Evolutionary conservation across 202 grass and related monocot genomes (phyloP).

Genomic region (Elaeis oleifera): DNA sequence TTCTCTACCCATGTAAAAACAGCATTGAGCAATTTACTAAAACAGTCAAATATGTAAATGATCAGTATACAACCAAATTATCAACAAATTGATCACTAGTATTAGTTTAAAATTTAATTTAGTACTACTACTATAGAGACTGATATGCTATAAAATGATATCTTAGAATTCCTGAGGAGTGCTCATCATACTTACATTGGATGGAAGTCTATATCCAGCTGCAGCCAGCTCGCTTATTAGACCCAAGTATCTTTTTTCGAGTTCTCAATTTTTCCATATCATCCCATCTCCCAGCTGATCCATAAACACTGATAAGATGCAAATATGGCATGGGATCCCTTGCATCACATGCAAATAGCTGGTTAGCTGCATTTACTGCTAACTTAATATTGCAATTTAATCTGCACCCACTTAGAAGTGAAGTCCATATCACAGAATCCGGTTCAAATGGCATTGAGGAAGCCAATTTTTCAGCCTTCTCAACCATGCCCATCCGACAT

Average conservation of each 20-base stretch:
- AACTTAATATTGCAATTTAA: conserved; percentile 31
- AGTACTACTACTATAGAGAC: no score
- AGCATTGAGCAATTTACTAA: no score
- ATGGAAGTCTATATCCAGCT: conserved; percentile 41
- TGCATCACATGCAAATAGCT: conserved; percentile 33
- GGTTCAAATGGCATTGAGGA: conserved; percentile 60
- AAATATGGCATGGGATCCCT: conserved; percentile 41
- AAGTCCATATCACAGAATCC: conserved; percentile 58
- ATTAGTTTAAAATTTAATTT: no score
- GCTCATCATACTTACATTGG: not conserved
- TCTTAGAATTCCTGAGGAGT: no score
- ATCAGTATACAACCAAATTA: no score
- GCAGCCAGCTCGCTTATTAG: conserved; percentile 27
- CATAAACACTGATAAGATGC: conserved; percentile 44
- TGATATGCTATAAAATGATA: no score
- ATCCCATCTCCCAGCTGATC: conserved; percentile 27
- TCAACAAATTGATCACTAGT: no score
- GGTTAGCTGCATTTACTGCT: conserved; percentile 41
- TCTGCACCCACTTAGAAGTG: conserved; percentile 45
- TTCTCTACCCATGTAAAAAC: no score
- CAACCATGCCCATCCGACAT: conserved; percentile 37
- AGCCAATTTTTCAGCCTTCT: conserved; percentile 42
- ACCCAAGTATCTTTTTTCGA: conserved; percentile 27
- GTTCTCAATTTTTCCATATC: conserved; percentile 32
- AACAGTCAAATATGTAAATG: no score